A percentile compares a stretch with the other conserved stretches of the same genome.
phyloP scores from a whole-genome alignment of 2,329 filamentous ascomycete genomes.

The Oidium heveae region DNA sequence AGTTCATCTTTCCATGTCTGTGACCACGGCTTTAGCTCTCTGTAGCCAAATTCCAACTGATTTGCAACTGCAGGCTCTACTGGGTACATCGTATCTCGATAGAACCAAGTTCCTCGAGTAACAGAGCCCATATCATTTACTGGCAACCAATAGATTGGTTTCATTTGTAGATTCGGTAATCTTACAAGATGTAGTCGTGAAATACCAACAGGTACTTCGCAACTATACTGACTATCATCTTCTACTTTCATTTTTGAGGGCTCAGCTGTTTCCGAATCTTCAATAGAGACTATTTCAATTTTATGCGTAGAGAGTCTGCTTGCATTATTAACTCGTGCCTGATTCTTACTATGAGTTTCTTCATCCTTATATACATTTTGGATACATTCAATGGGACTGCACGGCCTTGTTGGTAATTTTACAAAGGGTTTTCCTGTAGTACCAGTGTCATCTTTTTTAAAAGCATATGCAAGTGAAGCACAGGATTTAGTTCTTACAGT shows the following conservation, averaged over 20 bases:
- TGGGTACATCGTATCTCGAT: conserved; percentile 81
- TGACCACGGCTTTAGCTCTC: conserved; percentile 67
- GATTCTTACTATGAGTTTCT: neutral
- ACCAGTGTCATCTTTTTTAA: conserved; percentile 10
- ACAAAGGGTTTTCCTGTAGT: conserved; percentile 24
- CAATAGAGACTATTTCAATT: neutral
- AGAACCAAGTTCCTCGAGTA: conserved; percentile 84
- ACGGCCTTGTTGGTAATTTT: conserved; percentile 15
- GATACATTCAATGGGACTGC: neutral
- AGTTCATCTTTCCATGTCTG: conserved; percentile 85
- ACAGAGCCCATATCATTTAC: conserved; percentile 72
- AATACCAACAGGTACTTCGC: conserved; percentile 58
- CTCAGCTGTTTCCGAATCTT: conserved; percentile 5
- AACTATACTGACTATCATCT: conserved; percentile 11
- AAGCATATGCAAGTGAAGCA: neutral
- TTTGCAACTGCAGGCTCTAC: conserved; percentile 71
- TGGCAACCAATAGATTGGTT: conserved; percentile 93
- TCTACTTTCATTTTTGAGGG: conserved; percentile 10
- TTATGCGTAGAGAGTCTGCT: neutral
- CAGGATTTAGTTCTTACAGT: neutral
- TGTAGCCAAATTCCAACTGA: conserved; percentile 73
- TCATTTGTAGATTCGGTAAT: conserved; percentile 64
- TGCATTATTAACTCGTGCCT: neutral
- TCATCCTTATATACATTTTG: neutral
- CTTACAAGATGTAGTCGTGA: conserved; percentile 79